A percentile compares a stretch with the other conserved stretches of the same genome.
phyloP scores from a whole-genome alignment of 192 early-diverging fungal species.

The Dissophora globulifera region DNA sequence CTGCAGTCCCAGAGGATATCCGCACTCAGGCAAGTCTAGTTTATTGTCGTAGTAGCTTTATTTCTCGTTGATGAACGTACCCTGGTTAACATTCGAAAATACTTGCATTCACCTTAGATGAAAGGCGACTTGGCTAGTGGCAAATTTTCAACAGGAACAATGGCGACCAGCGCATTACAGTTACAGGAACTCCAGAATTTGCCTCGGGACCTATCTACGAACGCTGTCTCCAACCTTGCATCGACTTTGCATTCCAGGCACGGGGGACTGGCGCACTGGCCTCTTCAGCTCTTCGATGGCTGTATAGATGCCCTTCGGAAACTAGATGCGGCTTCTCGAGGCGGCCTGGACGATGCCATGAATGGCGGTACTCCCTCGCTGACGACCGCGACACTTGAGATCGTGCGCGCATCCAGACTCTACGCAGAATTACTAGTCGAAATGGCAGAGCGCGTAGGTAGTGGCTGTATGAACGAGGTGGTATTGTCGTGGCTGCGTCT shows the following conservation, averaged over 20 bases:
- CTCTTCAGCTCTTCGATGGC: conserved; percentile 21
- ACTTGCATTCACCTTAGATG: no score
- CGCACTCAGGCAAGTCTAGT: conserved; percentile 23
- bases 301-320: conserved; percentile 34
- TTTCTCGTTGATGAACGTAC: no score
- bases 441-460: conserved; percentile 39
- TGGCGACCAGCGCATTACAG: conserved; percentile 13
- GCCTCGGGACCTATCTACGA: conserved; percentile 12
- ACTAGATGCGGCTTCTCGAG: conserved; percentile 1
- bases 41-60: no score
- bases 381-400: conserved; percentile 5
- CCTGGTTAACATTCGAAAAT: no score
- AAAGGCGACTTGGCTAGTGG: conserved; percentile 18
- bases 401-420: conserved; percentile 14
- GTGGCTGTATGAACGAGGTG: conserved; percentile 33
- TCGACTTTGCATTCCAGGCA: conserved; percentile 22
- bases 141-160: conserved; percentile 9
- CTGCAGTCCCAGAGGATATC: conserved; percentile 46
- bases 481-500: conserved; percentile 32
- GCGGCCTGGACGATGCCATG: background rate
- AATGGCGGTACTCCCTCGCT: background rate
- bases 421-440: conserved; percentile 36
- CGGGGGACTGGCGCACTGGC: conserved; percentile 36
- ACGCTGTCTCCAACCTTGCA: conserved; percentile 21
- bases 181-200: conserved; percentile 28